These are phyloP conservation scores for Nakazawaea wickerhamii DNA, from an alignment of 805 yeast genomes.

Conservation along the genomic window DNA sequence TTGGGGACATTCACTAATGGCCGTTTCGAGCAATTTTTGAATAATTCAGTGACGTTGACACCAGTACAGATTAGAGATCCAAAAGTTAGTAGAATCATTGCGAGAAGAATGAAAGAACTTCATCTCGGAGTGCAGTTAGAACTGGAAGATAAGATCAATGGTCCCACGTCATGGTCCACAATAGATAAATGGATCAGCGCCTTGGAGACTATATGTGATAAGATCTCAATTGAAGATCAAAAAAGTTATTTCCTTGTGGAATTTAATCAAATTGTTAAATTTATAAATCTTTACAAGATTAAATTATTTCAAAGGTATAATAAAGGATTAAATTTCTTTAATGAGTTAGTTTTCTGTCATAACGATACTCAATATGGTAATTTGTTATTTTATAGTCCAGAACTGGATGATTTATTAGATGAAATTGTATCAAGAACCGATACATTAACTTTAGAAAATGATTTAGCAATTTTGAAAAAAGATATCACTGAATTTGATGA, in stretches of 20 bases:
- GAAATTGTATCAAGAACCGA: conserved; percentile 8
- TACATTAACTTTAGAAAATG: conserved; percentile 4
- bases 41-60: conserved; percentile 73
- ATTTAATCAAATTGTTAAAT: conserved; percentile 44
- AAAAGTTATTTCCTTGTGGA: conserved; percentile 36
- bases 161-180: conserved; percentile 67
- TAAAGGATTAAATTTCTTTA: conserved; percentile 31
- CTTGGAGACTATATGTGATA: conserved; percentile 38
- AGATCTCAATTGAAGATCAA: conserved; percentile 31
- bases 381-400: conserved; percentile 47
- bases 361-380: conserved; percentile 98
- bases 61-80: conserved; percentile 70
- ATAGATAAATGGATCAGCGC: conserved; percentile 66
- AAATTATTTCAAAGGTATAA: conserved; percentile 58
- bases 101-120: conserved; percentile 93
- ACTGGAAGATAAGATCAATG: conserved; percentile 45
- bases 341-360: conserved; percentile 76
- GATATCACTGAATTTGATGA: conserved; percentile 36
- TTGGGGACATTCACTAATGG: conserved; percentile 91
- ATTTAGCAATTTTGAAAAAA: not conserved
- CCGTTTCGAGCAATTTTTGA: conserved; percentile 87
- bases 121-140: conserved; percentile 74
- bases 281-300: conserved; percentile 46
- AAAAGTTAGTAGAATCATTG: conserved; percentile 75
- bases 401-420: conserved; percentile 5